Percentiles rank a stretch among this genome's conserved stretches.
Conservation (phyloP, 805 yeast species). For the Ogataea methylovora region DNA sequence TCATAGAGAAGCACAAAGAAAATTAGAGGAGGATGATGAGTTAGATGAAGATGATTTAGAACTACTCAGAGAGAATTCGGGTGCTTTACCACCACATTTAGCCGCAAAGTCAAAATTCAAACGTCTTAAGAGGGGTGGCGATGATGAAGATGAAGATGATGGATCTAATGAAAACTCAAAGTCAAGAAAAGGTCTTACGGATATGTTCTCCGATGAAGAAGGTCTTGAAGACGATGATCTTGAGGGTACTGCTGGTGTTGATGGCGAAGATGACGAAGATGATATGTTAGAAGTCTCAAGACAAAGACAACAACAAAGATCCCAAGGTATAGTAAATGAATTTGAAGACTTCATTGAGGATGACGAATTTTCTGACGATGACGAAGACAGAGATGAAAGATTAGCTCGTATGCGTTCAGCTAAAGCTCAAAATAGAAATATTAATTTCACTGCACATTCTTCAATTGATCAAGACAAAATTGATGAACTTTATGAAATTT, state of each 20-base stretch:
- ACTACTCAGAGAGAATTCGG: slow-evolving; percentile 82
- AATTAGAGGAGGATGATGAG: slow-evolving; percentile 45
- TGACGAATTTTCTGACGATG: slow-evolving; percentile 91
- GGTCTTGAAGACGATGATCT: slow-evolving; percentile 20
- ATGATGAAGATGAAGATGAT: slow-evolving; percentile 23
- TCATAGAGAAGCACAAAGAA: slow-evolving; percentile 25
- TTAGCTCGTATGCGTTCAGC: slow-evolving; percentile 28
- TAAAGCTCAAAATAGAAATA: slow-evolving; percentile 18
- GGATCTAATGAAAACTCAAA: slow-evolving; percentile 2
- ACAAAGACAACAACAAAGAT: slow-evolving; percentile 10
- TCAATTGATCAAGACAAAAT: slow-evolving; percentile 83
- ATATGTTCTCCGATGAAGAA: slow-evolving; percentile 65
- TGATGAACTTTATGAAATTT: slow-evolving; percentile 88
- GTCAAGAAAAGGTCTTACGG: slow-evolving; percentile 38
- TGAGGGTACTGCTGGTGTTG: slow-evolving; percentile 27
- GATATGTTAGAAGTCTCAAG: slow-evolving; percentile 23
- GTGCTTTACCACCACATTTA: slow-evolving; percentile 44
- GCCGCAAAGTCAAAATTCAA: slow-evolving; percentile 50
- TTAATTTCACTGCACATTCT: slow-evolving; percentile 22
- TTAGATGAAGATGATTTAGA: slow-evolving; percentile 95
- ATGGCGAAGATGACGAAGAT: slow-evolving; percentile 22
- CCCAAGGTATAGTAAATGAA: slow-evolving; percentile 51
- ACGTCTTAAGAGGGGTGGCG: slow-evolving; percentile 73
- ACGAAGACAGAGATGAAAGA: slow-evolving; percentile 49
- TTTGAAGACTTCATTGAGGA: slow-evolving; percentile 97